Evolutionary conservation across 805 yeast genomes (phyloP).

Genomic region (Ogataea pignaliae): DNA sequence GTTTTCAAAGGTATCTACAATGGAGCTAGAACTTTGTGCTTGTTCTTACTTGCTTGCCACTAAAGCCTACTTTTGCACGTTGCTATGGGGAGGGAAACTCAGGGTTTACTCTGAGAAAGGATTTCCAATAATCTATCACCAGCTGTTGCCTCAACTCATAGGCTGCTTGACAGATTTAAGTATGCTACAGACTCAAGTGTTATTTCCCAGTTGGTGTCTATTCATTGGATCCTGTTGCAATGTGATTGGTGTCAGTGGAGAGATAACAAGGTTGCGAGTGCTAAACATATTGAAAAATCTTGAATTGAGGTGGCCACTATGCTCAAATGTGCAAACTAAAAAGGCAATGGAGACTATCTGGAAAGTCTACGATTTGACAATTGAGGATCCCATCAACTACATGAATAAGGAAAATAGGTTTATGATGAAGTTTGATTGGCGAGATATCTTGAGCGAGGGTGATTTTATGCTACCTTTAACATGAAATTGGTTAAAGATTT

Average conservation of each 20-base stretch:
- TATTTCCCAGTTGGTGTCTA: slow-evolving; percentile 27
- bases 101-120: slow-evolving; percentile 2
- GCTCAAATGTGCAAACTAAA: slow-evolving; percentile 14
- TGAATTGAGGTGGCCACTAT: slow-evolving; percentile 22
- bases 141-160: slow-evolving; percentile 3
- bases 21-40: slow-evolving; percentile 12
- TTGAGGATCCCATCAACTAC: neutral
- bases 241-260: slow-evolving; percentile 6
- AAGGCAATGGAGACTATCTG: slow-evolving; percentile 23
- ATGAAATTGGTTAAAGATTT: too few species aligned
- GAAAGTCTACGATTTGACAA: slow-evolving; percentile 19
- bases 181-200: slow-evolving; percentile 1
- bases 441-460: slow-evolving; percentile 21
- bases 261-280: slow-evolving; percentile 8
- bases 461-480: slow-evolving; percentile 18
- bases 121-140: neutral
- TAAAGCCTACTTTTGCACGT: slow-evolving; percentile 8
- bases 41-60: slow-evolving; percentile 12
- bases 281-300: slow-evolving; percentile 14
- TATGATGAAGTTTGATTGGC: slow-evolving; percentile 20
- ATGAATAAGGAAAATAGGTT: neutral
- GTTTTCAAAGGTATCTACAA: neutral
- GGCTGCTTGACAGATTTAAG: slow-evolving; percentile 4
- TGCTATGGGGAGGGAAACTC: slow-evolving; percentile 2
- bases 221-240: slow-evolving; percentile 16